Evolutionary conservation across 495 filamentous ascomycete genomes (phyloP), one percentile per base, ranked within the genome.

Genomic region (Talaromyces adpressus): DNA sequence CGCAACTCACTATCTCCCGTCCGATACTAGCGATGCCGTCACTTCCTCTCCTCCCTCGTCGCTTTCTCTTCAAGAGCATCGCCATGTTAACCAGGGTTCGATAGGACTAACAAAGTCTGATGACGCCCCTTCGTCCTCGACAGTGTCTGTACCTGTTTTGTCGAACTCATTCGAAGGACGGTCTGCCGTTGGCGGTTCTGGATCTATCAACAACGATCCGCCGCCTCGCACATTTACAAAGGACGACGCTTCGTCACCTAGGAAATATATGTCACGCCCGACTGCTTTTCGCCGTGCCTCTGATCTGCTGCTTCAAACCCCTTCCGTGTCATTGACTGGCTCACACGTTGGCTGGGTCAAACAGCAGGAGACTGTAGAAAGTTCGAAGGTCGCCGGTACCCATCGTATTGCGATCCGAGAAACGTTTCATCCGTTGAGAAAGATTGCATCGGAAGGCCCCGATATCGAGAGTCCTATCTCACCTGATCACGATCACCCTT

Each of bases 1-100:
- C 67, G 85, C 85, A 51, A 86, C 84, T 1, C 80, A 84, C 63
- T 87, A 87, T 68, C 71, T 81, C 0, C 75, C 74, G 49, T 77
- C 80, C 51, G 82, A 82, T 62, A 81, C 74, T 66, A 76, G 70
- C 66, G 60, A 62, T 62, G 60, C 45, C 30, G 25, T 49, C 45
- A 14, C 60, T 32, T 71, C 72, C 54, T 75, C 67, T 68, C 78
- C 81, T 68, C 82, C 84, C 64, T 77, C 78, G 66, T 72, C 82
- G 51, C 77, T 73, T 57, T 77, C 82, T 49, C 68, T 71, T 53
- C 67, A 66, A 63, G 70, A 70, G 60, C 59, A 64, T 47, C 66
- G 75, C 59, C 69, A 75, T 75, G 70, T 36, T 22, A 30, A 63
- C 34, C 59, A 64, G 14, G 25, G 39, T 6, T 41, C 47, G 27